Evolutionary conservation across 768 basidiomycete species (phyloP).

Genomic region (Russula abietina): DNA sequence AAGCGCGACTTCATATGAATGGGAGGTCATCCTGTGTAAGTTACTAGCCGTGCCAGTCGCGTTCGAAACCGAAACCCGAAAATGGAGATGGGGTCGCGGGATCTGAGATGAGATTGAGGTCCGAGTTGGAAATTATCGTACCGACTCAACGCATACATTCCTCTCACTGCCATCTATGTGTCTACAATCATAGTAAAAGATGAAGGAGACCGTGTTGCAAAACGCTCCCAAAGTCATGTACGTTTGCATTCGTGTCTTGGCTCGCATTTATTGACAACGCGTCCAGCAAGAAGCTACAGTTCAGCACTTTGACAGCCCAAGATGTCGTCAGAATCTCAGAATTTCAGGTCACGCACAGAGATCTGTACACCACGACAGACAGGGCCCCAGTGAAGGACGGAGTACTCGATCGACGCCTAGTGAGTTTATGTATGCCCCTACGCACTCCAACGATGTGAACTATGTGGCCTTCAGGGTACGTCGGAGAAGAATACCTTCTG

Average conservation of each 20-base stretch:
- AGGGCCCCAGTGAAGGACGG: constrained; percentile 86
- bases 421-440: constrained; percentile 34
- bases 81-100: background rate
- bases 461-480: constrained; percentile 58
- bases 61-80: background rate
- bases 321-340: constrained; percentile 95
- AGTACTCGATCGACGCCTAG: constrained; percentile 86
- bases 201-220: constrained; percentile 22
- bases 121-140: no score
- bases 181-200: constrained; percentile 2
- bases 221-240: constrained; percentile 23
- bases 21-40: constrained; percentile 34
- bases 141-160: background rate
- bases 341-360: constrained; percentile 90
- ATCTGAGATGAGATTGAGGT: constrained; percentile 9
- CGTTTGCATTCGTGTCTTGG: background rate
- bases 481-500: constrained; percentile 90
- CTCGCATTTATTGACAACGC: background rate
- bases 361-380: constrained; percentile 81
- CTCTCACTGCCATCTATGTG: background rate
- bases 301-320: constrained; percentile 87
- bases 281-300: constrained; percentile 88
- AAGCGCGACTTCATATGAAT: constrained; percentile 75
- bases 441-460: background rate
- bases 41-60: background rate